Evolutionary conservation across 192 early-diverging fungal genomes (phyloP).

Genomic region (Coemansia erecta): DNA sequence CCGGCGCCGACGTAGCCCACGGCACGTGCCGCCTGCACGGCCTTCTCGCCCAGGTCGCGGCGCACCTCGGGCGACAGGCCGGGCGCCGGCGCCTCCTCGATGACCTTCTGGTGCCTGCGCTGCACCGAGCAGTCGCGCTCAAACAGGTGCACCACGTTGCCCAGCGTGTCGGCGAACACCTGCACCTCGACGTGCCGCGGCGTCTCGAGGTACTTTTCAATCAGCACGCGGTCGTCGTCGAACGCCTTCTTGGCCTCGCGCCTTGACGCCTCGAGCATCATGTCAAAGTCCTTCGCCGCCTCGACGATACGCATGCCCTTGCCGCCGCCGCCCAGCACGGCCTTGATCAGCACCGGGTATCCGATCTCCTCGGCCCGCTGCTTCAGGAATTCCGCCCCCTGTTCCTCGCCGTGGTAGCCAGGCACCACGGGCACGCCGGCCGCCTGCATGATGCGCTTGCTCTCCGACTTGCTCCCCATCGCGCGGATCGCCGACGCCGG

Average conservation of each 20-base stretch:
- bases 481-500: conserved; percentile 80
- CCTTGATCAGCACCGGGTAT: conserved; percentile 97
- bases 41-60: conserved; percentile 74
- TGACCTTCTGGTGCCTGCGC: conserved; percentile 91
- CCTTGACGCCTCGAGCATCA: conserved; percentile 79
- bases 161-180: conserved; percentile 86
- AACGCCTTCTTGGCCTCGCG: conserved; percentile 90
- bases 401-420: conserved; percentile 90
- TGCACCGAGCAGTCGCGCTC: conserved; percentile 97
- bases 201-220: conserved; percentile 86
- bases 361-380: conserved; percentile 77
- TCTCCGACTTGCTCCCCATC: conserved; percentile 93
- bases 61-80: conserved; percentile 72
- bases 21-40: conserved; percentile 89
- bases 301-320: conserved; percentile 97
- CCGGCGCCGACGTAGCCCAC: conserved; percentile 93
- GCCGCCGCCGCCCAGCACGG: conserved; percentile 94
- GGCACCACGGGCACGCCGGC: conserved; percentile 90
- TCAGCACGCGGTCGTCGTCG: conserved; percentile 83
- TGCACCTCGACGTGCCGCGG: conserved; percentile 96
- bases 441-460: conserved; percentile 87
- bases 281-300: conserved; percentile 68
- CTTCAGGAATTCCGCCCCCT: conserved; percentile 71
- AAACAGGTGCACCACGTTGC: conserved; percentile 88
- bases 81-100: conserved; percentile 96